Base-by-base conservation (phyloP, 2,329 filamentous ascomycete species). In the Sporothrix brunneoviolacea region DNA sequence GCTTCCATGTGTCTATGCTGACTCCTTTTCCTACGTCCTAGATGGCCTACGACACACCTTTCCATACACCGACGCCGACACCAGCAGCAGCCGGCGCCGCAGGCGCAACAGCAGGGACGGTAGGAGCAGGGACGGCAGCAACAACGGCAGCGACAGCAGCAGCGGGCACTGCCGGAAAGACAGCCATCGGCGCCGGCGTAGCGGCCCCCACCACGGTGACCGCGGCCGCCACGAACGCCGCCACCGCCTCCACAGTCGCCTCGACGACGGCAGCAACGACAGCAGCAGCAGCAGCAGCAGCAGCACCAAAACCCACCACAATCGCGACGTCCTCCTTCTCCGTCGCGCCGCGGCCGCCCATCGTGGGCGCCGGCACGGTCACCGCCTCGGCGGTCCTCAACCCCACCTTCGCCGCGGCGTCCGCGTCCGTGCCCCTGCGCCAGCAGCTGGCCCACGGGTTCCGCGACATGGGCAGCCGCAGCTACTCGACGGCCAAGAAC, bases 21-120 rank as follows among this genome's bases (percentile, higher is more conserved):
- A 28, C 5, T 13, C 8, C 2, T 8, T 37, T 15, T 38, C 22
- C 1, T 15, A 10, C 8, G 9, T 16, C 12, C 2, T 56, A 95
- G 89, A 98, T 98, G 93, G 86, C 89, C 69, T 98, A 98, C 79
- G 93, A 98, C 66, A 96, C 91, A 0, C 88, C 91, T 53, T 84
- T 90, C 69, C 85, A 80, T 66, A 72, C 66, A 43, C 62, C 69
- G 28, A 61, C 40, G 10, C 48, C 58, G 19, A 40, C 56, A 10
- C 28, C 48, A 8, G 48, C 54, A 3, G 58, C 60, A 30, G 27
- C 45, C 18, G 39, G 36, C 7, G 36, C 40, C 12, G 38, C 47
- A n/a, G 50, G 44, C 38, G 21, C 50, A 33, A 33, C 50, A 27
- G 28, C 15, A 45, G 36, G n/a, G n/a, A n/a, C n/a, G n/a, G n/a